Percentiles rank a stretch among this genome's conserved stretches.
Evolutionary conservation across 148 eudicot genomes (phyloP).

Genomic region (Cornus florida): DNA sequence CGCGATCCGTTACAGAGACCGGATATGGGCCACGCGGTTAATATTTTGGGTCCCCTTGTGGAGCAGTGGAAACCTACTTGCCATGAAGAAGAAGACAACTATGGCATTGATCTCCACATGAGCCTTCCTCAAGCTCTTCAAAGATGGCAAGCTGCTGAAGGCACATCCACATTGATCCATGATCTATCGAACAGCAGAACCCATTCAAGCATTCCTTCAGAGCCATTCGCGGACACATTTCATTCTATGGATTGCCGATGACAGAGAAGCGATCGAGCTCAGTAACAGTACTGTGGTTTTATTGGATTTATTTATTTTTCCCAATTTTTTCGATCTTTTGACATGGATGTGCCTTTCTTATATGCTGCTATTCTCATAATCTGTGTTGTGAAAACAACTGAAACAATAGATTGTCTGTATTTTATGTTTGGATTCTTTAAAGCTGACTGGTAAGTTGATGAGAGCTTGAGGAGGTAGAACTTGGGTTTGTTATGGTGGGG

Average conservation of each 20-base stretch:
- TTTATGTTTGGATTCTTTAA: conserved; percentile 6
- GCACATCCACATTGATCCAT: conserved; percentile 30
- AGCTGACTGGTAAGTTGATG: neutral
- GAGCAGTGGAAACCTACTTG: conserved; percentile 52
- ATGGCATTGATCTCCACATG: conserved; percentile 42
- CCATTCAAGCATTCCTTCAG: conserved; percentile 42
- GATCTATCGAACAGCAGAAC: conserved; percentile 32
- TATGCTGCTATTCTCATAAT: neutral
- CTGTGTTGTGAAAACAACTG: neutral
- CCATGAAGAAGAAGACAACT: conserved; percentile 32
- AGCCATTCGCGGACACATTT: conserved; percentile 44
- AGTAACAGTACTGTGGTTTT: neutral
- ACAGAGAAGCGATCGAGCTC: neutral
- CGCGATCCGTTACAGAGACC: conserved; percentile 56
- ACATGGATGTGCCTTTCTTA: neutral
- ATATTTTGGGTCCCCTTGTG: conserved; percentile 50
- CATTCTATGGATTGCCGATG: conserved; percentile 39
- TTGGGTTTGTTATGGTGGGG: neutral
- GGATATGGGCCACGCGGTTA: conserved; percentile 61
- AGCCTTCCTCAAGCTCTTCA: conserved; percentile 56
- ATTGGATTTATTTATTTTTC: conserved; percentile 1
- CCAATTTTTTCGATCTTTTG: neutral
- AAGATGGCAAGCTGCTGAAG: conserved; percentile 55
- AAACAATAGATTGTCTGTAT: conserved; percentile 1
- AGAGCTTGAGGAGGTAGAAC: neutral